These are phyloP conservation scores for Colletotrichum salicis DNA, from an alignment of 2,329 filamentous ascomycete species.

Conservation along the genomic window DNA sequence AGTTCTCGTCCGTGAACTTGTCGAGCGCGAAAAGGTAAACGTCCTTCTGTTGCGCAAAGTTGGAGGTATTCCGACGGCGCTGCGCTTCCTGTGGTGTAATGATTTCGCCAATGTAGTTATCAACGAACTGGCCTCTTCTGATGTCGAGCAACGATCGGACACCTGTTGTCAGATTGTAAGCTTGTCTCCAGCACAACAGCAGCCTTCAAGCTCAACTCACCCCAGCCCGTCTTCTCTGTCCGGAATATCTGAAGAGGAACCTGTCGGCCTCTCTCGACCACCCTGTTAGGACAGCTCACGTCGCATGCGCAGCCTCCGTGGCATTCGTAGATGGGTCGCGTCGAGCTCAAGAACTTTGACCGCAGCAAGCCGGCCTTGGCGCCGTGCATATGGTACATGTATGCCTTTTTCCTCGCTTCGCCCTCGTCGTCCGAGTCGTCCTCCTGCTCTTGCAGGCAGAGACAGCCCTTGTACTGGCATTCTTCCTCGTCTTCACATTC, in stretches of 20 bases:
- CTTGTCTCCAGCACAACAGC: neutral
- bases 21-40: conserved; percentile 85
- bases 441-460: conserved; percentile 74
- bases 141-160: conserved; percentile 74
- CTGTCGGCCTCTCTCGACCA: conserved; percentile 78
- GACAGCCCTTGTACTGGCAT: conserved; percentile 75
- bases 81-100: conserved; percentile 74
- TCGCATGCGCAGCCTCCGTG: conserved; percentile 77
- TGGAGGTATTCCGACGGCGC: conserved; percentile 67
- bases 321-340: conserved; percentile 81
- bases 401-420: conserved; percentile 47
- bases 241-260: conserved; percentile 82
- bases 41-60: conserved; percentile 71
- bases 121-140: conserved; percentile 79
- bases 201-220: conserved; percentile 49
- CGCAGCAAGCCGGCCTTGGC: conserved; percentile 63
- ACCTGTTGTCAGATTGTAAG: conserved; percentile 50
- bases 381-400: conserved; percentile 73
- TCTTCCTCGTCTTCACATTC: conserved; percentile 69
- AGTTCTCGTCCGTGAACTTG: conserved; percentile 74
- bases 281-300: conserved; percentile 74
- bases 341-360: conserved; percentile 61
- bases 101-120: conserved; percentile 80
- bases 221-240: conserved; percentile 80
- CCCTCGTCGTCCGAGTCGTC: conserved; percentile 56